These are phyloP conservation scores for Myochromella boudieri DNA, from an alignment of 768 basidiomycete species.

Conservation along the genomic window DNA sequence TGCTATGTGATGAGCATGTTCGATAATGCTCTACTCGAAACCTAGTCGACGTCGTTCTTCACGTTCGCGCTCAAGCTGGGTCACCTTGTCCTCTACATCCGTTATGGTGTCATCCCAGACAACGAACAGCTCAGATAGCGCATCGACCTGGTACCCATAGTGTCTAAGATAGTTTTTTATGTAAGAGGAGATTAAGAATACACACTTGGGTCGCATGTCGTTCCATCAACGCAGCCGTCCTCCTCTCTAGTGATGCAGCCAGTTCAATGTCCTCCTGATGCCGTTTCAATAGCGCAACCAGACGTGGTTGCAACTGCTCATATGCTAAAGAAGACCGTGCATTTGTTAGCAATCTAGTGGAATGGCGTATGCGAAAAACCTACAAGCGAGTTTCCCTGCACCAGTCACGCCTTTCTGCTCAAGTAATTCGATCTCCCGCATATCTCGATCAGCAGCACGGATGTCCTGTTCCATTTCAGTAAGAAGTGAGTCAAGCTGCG, in stretches of 20 bases:
- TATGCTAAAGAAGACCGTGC: too few species aligned
- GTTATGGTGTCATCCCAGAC: conserved; percentile 79
- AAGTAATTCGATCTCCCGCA: conserved; percentile 72
- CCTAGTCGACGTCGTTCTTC: conserved; percentile 63
- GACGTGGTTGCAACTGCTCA: conserved; percentile 64
- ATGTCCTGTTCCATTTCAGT: conserved; percentile 84
- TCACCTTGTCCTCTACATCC: conserved; percentile 62
- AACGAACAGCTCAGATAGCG: conserved; percentile 81
- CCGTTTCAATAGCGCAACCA: conserved; percentile 54
- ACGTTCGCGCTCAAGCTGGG: conserved; percentile 57
- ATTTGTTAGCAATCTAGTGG: conserved; percentile 36
- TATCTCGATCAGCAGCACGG: conserved; percentile 78
- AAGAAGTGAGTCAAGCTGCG: conserved; percentile 69
- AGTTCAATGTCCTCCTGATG: conserved; percentile 59
- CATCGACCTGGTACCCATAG: conserved; percentile 57
- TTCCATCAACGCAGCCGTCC: conserved; percentile 66
- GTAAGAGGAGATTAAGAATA: conserved; percentile 2
- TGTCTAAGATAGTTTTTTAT: neutral
- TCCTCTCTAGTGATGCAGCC: conserved; percentile 62
- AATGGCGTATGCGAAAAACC: conserved; percentile 2
- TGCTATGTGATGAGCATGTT: too few species aligned
- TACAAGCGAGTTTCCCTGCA: conserved; percentile 71
- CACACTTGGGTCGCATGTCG: conserved; percentile 70
- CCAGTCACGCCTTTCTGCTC: conserved; percentile 70
- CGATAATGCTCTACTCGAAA: too few species aligned